Conservation (phyloP, 225 moss, liverwort and hornwort genomes). For the Antitrichia curtipendula region DNA sequence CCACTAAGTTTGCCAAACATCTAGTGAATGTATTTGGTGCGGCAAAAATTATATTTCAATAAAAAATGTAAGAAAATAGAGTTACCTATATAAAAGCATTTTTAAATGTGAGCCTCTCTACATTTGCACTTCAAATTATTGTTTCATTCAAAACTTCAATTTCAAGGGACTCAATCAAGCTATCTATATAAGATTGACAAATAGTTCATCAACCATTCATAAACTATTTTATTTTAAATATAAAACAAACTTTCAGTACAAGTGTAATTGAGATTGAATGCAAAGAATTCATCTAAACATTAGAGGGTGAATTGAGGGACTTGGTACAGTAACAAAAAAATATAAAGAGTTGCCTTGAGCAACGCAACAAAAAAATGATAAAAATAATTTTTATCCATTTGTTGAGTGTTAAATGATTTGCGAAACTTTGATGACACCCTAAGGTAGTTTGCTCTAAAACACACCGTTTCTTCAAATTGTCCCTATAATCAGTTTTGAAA, state of each 20-base stretch:
- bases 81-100: background rate
- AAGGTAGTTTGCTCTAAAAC: too few relatives aligned
- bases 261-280: background rate
- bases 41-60: background rate
- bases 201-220: background rate
- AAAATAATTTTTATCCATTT: background rate
- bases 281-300: background rate
- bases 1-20: background rate
- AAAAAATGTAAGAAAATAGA: background rate
- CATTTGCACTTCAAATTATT: background rate
- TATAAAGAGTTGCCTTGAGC: background rate
- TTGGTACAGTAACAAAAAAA: background rate
- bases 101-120: background rate
- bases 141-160: too few relatives aligned
- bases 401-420: background rate
- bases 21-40: background rate
- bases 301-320: accelerated
- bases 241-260: background rate
- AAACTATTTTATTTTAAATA: background rate
- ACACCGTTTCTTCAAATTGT: too few relatives aligned
- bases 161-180: too few relatives aligned
- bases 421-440: background rate
- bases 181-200: background rate
- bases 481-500: too few relatives aligned
- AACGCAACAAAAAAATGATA: background rate